A percentile compares a stretch with the other conserved stretches of the same genome.
Conservation (phyloP, 306 rosid species). For the Lathyrus oleraceus region DNA sequence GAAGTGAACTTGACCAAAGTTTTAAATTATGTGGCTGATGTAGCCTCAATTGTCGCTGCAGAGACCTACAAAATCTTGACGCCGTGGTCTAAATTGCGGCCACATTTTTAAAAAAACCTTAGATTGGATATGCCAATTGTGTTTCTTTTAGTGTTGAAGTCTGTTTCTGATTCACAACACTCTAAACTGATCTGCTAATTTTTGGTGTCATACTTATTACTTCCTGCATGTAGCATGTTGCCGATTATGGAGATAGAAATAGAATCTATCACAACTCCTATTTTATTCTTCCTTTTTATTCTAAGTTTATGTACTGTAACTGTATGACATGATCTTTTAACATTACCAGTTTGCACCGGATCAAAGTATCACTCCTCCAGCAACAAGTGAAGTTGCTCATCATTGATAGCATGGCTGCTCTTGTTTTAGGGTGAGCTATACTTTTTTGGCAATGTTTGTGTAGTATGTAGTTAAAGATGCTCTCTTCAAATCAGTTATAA, state of each 20-base stretch:
- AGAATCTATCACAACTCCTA: conserved; percentile 7
- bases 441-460: conserved; percentile 22
- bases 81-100: neutral
- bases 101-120: neutral
- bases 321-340: conserved; percentile 33
- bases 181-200: conserved; percentile 10
- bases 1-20: neutral
- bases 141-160: conserved; percentile 15
- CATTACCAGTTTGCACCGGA: conserved; percentile 70
- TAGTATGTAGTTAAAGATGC: conserved; percentile 22
- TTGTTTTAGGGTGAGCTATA: conserved; percentile 66
- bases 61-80: neutral
- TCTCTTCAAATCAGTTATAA: conserved; percentile 30
- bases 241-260: neutral
- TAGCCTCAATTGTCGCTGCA: neutral
- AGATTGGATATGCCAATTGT: conserved; percentile 4
- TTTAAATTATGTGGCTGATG: neutral
- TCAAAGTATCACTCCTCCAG: conserved; percentile 72
- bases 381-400: conserved; percentile 81
- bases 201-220: neutral
- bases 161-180: conserved; percentile 12
- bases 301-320: neutral
- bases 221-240: neutral
- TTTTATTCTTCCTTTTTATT: conserved; percentile 21
- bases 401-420: conserved; percentile 94